These are phyloP conservation scores for Falciphora oryzae DNA, from an alignment of 2,329 filamentous ascomycete genomes.

Conservation along the genomic window DNA sequence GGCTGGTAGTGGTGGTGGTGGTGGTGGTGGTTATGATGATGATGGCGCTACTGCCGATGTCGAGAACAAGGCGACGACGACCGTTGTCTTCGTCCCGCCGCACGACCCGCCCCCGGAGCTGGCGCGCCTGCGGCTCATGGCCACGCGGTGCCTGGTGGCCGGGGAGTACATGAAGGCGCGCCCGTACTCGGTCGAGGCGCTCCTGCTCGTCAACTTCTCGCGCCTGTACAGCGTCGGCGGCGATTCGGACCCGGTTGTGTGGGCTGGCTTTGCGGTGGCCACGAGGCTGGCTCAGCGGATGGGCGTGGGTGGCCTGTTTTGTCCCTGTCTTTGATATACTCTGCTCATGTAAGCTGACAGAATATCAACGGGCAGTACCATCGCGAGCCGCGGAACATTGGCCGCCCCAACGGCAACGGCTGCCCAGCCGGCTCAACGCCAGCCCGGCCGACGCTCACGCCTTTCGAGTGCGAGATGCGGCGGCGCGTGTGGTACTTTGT, in stretches of 20 bases:
- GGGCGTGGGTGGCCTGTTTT: slow-evolving; percentile 21
- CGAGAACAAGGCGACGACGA: slow-evolving; percentile 13
- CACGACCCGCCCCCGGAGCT: slow-evolving; percentile 15
- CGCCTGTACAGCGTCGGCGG: slow-evolving; percentile 31
- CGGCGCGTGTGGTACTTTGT: slow-evolving; percentile 44
- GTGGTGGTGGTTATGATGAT: slow-evolving; percentile 22
- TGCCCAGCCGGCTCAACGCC: slow-evolving; percentile 3
- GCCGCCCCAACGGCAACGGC: not conserved
- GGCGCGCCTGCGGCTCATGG: slow-evolving; percentile 23
- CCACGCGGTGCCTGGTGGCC: slow-evolving; percentile 41
- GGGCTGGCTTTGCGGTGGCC: slow-evolving; percentile 41
- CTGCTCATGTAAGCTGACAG: too few relatives aligned
- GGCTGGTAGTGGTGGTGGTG: too few relatives aligned
- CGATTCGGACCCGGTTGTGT: slow-evolving; percentile 32
- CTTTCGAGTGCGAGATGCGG: slow-evolving; percentile 47
- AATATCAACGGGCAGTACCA: slow-evolving; percentile 30
- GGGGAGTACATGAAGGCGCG: slow-evolving; percentile 41
- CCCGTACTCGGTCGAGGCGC: slow-evolving; percentile 42
- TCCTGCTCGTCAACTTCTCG: slow-evolving; percentile 39
- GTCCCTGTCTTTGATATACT: too few relatives aligned
- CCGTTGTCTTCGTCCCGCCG: slow-evolving; percentile 5
- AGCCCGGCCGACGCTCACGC: slow-evolving; percentile 24
- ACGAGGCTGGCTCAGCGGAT: slow-evolving; percentile 44
- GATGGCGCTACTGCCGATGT: too few relatives aligned
- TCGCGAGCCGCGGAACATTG: slow-evolving; percentile 37